Evolutionary conservation across 2,329 filamentous ascomycete species (phyloP), one percentile per base, ranked within the genome.

Genomic region (Aspergillus aculeatinus): DNA sequence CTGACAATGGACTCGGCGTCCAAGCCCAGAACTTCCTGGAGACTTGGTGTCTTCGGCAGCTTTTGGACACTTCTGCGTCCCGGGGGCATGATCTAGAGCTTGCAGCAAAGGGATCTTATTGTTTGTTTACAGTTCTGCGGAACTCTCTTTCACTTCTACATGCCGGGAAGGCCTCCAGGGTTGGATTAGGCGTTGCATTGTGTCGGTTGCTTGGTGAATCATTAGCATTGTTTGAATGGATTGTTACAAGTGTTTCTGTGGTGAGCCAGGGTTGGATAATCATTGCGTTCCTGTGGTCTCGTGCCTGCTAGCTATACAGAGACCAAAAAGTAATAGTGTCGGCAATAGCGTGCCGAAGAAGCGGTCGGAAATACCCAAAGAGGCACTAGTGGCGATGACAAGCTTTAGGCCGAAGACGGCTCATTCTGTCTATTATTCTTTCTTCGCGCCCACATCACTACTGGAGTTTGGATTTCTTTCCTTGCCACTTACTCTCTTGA

Each of bases 351-450:
- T 29, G 23, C 42, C 44, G 48, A 33, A 44, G 5, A 11, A 48
- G 25, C n/a, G 44, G 49, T 51, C 42, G 57, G 56, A 57, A 51
- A 50, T 29, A n/a, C 47, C 59, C 27, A 44, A 61, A 62, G n/a
- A 19, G 57, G 60, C 48, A 48, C 27, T 58, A 58, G 57, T 47
- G 57, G 39, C 27, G 51, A 58, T 54, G 57, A 52, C 51, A 55
- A 55, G 53, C 53, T 55, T 55, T 47, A 47, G 53, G 53, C 21
- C 42, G 44, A 33, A 11, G 16, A 31, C 44, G 44, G 53, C 42
- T 35, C 33, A 35, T 35, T 16, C 39, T 48, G 42, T 29, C 35
- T 9, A 27, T 57, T 23, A 23, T 25, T 31, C 27, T 27, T 53
- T 50, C 35, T 48, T 27, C 49, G n/a, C 39, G 31, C 33, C 42